phyloP scores from a whole-genome alignment of 441 rosid genomes.

The Pelargonium myrrhifolium region DNA sequence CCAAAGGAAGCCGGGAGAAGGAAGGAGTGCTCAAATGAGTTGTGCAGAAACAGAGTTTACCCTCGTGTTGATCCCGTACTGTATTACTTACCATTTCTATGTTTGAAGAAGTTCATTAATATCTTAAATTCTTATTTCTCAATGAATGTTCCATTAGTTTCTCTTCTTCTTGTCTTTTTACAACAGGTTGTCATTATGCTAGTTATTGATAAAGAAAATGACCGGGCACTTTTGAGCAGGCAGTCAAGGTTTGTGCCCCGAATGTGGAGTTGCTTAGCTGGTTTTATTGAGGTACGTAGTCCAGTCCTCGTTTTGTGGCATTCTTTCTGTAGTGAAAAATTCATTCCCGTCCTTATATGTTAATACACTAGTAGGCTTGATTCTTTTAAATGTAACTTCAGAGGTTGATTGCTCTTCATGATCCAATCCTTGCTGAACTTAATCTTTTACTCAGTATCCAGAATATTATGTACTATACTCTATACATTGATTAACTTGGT shows the following conservation, averaged over 20 bases:
- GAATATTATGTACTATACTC: background rate
- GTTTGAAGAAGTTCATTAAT: slow-evolving; percentile 7
- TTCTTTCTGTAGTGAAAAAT: background rate
- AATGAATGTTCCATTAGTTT: background rate
- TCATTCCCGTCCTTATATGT: background rate
- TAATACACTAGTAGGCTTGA: background rate
- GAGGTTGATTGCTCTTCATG: background rate
- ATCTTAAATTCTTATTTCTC: too few species aligned
- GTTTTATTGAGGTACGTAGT: slow-evolving; percentile 71
- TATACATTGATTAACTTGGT: background rate
- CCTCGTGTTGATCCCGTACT: slow-evolving; percentile 92
- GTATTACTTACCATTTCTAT: slow-evolving; percentile 13
- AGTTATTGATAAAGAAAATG: slow-evolving; percentile 78
- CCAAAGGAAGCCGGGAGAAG: slow-evolving; percentile 76
- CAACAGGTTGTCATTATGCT: slow-evolving; percentile 89
- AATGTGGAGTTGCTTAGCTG: slow-evolving; percentile 97
- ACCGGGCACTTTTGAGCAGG: slow-evolving; percentile 65
- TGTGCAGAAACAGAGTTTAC: slow-evolving; percentile 59
- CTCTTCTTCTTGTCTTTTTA: slow-evolving; percentile 6
- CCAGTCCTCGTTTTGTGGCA: background rate
- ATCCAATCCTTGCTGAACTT: background rate
- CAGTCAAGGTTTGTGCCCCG: slow-evolving; percentile 72
- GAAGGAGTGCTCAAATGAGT: slow-evolving; percentile 57
- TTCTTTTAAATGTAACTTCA: background rate
- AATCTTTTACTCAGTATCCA: background rate